These are phyloP conservation scores for Hibiscus trionum DNA, from an alignment of 345 rosid species.

Conservation along the genomic window DNA sequence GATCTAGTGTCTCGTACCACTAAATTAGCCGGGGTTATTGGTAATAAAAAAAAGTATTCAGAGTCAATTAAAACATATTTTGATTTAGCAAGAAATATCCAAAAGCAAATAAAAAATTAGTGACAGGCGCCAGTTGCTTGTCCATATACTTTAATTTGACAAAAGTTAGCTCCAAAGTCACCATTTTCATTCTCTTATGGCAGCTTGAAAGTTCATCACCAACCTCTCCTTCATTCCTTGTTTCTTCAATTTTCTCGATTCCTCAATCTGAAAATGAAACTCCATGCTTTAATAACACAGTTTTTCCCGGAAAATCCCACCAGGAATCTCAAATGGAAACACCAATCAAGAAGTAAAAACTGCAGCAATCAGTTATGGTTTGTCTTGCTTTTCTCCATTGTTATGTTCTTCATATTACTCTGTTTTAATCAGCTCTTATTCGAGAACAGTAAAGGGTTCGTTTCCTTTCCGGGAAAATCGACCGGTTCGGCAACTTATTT, in stretches of 20 bases:
- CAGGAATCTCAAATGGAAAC: not conserved
- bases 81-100: not conserved
- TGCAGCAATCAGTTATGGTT: not conserved
- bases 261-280: not conserved
- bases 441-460: not conserved
- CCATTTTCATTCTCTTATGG: not conserved
- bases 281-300: not conserved
- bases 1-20: too few relatives aligned
- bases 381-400: conserved; percentile 5
- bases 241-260: not conserved
- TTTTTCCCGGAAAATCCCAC: not conserved
- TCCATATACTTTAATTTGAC: not conserved
- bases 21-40: too few relatives aligned
- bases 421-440: not conserved
- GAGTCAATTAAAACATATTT: not conserved
- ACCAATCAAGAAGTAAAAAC: not conserved
- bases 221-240: not conserved
- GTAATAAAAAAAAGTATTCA: not conserved
- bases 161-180: not conserved
- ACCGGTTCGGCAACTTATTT: conserved; percentile 1
- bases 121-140: not conserved
- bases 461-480: not conserved
- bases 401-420: not conserved
- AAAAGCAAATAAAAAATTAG: not conserved
- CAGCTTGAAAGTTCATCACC: not conserved